Evolutionary conservation across 2,329 filamentous ascomycete species (phyloP), one percentile per base, ranked within the genome.

Genomic region (Fusarium cyanostomum): DNA sequence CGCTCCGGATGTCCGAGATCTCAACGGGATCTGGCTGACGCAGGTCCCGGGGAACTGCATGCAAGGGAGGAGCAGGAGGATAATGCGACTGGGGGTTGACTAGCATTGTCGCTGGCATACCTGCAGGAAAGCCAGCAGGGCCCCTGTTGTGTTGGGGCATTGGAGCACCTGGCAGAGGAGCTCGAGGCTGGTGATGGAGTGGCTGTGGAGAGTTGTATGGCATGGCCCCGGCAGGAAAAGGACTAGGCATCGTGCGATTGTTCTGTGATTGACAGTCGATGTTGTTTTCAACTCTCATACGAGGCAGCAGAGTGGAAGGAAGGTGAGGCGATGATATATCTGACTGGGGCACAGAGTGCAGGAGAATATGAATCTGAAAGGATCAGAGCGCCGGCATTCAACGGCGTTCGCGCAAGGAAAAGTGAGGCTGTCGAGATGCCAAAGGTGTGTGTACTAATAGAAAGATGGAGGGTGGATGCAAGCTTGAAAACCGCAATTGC

Each of bases 1-100:
- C 75, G 8, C 71, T 58, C 27, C 75, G 75, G 44, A 81, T 69
- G 51, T 83, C 79, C 8, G 71, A 74, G 16, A 72, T 62, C 38
- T 72, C 67, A 12, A 66, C 54, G 7, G 55, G 28, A 24, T 54
- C 56, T 41, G 60, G 62, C 21, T 38, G 54, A 50, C 46, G 66
- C 33, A 70, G 62, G 18, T 68, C 62, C 30, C 31, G 30, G 9
- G 59, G 60, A 16, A 66, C 42, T n/a, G 58, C 58, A 6, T 50
- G 27, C 6, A 24, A 33, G 11, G 61, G 69, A 39, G 58, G 64
- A n/a, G 39, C 34, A 35, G 59, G 63, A 34, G 57, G 57, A 27
- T 61, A 53, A 27, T 52, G 52, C n/a, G 35, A 15, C 4, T 51
- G 55, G 13, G 34, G 21, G 21, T 41, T 59, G 44, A 16, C 35